These are phyloP conservation scores for Emmonsiellopsis sp. DNA, from an alignment of 2,329 filamentous ascomycete genomes.

Conservation along the genomic window DNA sequence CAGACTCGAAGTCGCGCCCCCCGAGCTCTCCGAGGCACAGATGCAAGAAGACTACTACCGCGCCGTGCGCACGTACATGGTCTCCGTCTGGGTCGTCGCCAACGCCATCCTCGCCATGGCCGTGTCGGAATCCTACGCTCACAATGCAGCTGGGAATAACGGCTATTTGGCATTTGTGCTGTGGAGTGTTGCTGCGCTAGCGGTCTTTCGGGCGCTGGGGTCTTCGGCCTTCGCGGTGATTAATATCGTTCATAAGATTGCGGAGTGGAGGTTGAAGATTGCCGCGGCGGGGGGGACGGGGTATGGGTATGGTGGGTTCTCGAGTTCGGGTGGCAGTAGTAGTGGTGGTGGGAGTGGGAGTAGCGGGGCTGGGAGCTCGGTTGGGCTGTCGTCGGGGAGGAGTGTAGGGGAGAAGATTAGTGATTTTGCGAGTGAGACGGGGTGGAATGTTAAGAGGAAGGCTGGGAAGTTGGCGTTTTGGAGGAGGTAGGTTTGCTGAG, in stretches of 20 bases:
- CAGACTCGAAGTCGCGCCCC: conserved; percentile 66
- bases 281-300: conserved; percentile 19
- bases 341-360: not conserved
- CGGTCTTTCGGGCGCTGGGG: conserved; percentile 79
- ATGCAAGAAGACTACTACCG: conserved; percentile 98
- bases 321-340: conserved; percentile 7
- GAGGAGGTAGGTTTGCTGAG: conserved; percentile 20
- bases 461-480: conserved; percentile 30
- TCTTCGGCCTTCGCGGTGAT: conserved; percentile 73
- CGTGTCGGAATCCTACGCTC: conserved; percentile 74
- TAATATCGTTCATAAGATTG: conserved; percentile 71
- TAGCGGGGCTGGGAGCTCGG: conserved; percentile 4
- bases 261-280: conserved; percentile 70
- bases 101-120: conserved; percentile 93
- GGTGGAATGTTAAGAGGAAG: conserved; percentile 25
- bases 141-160: conserved; percentile 64
- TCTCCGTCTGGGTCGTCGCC: conserved; percentile 83
- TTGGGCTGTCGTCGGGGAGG: conserved; percentile 15
- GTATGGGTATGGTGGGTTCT: conserved; percentile 3
- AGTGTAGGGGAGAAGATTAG: conserved; percentile 24
- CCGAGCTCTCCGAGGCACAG: conserved; percentile 61
- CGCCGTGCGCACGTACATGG: conserved; percentile 95
- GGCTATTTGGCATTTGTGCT: conserved; percentile 88
- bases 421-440: conserved; percentile 26
- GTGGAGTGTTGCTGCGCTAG: conserved; percentile 79